Base-by-base conservation (phyloP, 2,329 filamentous ascomycete species). In the Penicillium sp. region DNA sequence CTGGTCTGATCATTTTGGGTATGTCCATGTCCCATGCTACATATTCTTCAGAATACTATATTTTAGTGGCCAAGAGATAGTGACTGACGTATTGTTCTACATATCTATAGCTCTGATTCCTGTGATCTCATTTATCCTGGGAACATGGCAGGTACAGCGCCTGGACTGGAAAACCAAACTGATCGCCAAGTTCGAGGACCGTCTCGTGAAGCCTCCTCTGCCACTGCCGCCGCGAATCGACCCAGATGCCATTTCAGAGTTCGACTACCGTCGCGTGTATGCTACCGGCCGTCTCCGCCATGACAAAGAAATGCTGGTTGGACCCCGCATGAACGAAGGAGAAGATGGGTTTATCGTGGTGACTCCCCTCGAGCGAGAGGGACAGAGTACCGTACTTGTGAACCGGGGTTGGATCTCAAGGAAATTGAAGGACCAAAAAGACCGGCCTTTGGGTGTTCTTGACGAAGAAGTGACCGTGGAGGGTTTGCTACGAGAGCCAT, bases 241-340 rank as follows among this genome's bases (percentile, higher is more conserved):
- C 70, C 88, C 90, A 0, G 77, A 80, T n/a, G 91, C 88, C 10
- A 82, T 97, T 63, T 79, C 85, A 62, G 91, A 96, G 37, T 99
- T 99, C 72, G 93, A 99, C 73, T 97, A 93, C 77, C 84, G 94
- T 57, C 84, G 90, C 53, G 89, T 99, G 47, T 82, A 84, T 59
- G 88, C 91, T 12, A 84, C 79, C 0, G 94, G 94, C 10, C 78
- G 74, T 53, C 86, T 91, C 63, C 79, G 89, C 38, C 94, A 99
- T 74, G 92, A 97, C 70, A 85, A 89, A 71, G 94, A 99, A 79
- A 99, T 99, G 92, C 80, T 99, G 50, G 86, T 99, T 56, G 94
- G 94, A 1, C 94, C 94, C 54, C 85, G 94, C 46, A 85, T 96
- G 78, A 83, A 86, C 59, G 93, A 99, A 59, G 93, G 93, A 13